These are phyloP conservation scores for Hydrangea macrophylla DNA, from an alignment of 148 eudicot species.

Conservation along the genomic window DNA sequence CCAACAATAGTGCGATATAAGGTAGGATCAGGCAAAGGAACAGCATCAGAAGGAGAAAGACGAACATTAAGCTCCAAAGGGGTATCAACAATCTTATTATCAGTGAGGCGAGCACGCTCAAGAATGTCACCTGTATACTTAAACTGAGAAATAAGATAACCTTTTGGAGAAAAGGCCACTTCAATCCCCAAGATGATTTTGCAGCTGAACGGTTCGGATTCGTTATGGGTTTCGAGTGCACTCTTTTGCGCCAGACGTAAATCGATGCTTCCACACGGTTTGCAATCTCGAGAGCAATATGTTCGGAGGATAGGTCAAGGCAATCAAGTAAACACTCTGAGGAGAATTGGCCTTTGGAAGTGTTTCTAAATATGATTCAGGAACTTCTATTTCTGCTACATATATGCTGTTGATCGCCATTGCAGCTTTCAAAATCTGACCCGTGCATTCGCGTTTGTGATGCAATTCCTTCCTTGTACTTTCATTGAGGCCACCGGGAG, in stretches of 20 bases:
- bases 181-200: constrained; percentile 80
- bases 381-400: constrained; percentile 91
- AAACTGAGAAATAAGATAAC: too few relatives aligned
- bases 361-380: constrained; percentile 77
- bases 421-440: constrained; percentile 88
- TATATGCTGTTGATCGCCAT: constrained; percentile 71
- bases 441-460: constrained; percentile 83
- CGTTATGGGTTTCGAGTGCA: constrained; percentile 36
- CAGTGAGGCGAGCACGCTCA: too few relatives aligned
- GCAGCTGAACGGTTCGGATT: constrained; percentile 47
- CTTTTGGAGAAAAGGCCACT: too few relatives aligned
- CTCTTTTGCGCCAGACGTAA: constrained; percentile 60
- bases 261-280: constrained; percentile 84
- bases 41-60: too few relatives aligned
- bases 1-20: too few relatives aligned
- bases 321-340: constrained; percentile 73
- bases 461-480: constrained; percentile 59
- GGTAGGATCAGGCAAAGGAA: too few relatives aligned
- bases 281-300: constrained; percentile 61
- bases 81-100: too few relatives aligned
- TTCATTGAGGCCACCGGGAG: constrained; percentile 74
- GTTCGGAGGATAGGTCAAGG: constrained; percentile 63
- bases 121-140: too few relatives aligned
- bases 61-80: too few relatives aligned
- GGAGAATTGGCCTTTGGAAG: constrained; percentile 87